A percentile compares a stretch with the other conserved stretches of the same genome.
These are phyloP conservation scores for Phylloporus gajari DNA, from an alignment of 1,284 basidiomycete species.

Conservation along the genomic window DNA sequence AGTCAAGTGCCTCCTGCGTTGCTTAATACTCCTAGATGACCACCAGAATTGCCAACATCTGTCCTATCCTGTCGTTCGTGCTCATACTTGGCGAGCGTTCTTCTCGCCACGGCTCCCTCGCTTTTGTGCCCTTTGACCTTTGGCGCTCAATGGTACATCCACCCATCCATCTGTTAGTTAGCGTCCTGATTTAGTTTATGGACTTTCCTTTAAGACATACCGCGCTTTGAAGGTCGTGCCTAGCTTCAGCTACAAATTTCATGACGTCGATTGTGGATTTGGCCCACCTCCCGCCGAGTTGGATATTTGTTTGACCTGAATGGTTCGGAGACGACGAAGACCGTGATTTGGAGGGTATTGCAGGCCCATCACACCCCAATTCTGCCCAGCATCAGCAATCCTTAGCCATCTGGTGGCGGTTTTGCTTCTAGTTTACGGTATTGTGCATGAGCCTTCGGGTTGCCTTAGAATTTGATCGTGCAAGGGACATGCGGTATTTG, in stretches of 20 bases:
- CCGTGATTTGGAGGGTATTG: neutral
- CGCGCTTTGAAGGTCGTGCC: neutral
- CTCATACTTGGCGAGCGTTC: neutral
- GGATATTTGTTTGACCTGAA: neutral
- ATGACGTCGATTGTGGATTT: neutral
- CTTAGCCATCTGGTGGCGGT: neutral
- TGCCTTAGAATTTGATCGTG: constrained; percentile 13
- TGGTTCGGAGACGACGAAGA: neutral
- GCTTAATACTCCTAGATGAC: neutral
- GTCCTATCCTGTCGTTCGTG: neutral
- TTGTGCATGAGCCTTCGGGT: constrained; percentile 21
- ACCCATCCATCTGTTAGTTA: neutral
- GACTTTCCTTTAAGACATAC: neutral
- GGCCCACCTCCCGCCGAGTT: neutral
- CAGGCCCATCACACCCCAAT: neutral
- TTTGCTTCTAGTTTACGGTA: constrained; percentile 20
- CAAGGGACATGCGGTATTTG: constrained; percentile 30
- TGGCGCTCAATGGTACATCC: neutral
- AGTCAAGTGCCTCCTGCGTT: neutral
- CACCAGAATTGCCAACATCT: neutral
- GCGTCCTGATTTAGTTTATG: too few species aligned
- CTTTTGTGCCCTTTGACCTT: too few species aligned
- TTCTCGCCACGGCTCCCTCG: neutral
- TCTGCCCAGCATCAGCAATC: neutral
- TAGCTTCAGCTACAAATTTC: neutral